These are phyloP conservation scores for Exophiala lecanii-corni DNA, from an alignment of 2,329 filamentous ascomycete species.

Conservation along the genomic window DNA sequence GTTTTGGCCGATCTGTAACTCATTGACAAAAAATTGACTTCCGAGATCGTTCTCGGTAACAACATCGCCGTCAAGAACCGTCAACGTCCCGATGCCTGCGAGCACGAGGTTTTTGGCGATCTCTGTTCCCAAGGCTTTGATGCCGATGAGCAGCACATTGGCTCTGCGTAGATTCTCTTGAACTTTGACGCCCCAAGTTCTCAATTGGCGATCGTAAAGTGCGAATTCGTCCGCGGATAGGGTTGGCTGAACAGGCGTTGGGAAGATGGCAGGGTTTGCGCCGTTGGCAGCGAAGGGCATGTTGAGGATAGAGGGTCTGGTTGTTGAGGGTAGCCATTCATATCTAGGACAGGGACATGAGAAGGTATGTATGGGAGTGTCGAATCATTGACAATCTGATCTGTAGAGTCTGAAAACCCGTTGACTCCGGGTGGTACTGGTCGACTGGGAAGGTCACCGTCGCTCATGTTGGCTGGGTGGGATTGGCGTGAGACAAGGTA, in stretches of 20 bases:
- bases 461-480: background rate
- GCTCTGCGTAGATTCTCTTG: slow-evolving; percentile 86
- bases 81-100: slow-evolving; percentile 85
- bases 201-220: slow-evolving; percentile 93
- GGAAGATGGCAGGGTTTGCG: slow-evolving; percentile 12
- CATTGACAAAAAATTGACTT: slow-evolving; percentile 74
- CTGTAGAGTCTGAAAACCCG: background rate
- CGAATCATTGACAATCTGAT: slow-evolving; percentile 2
- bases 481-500: too few relatives aligned
- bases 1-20: slow-evolving; percentile 70
- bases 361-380: slow-evolving; percentile 1
- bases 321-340: slow-evolving; percentile 12
- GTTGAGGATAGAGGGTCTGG: slow-evolving; percentile 6
- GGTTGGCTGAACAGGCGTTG: slow-evolving; percentile 12
- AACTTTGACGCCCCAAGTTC: slow-evolving; percentile 92
- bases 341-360: slow-evolving; percentile 1
- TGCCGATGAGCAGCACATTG: slow-evolving; percentile 81
- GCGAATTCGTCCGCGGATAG: slow-evolving; percentile 78
- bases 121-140: slow-evolving; percentile 86
- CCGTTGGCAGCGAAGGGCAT: slow-evolving; percentile 14
- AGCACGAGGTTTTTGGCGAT: slow-evolving; percentile 96
- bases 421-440: background rate
- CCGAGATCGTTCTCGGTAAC: slow-evolving; percentile 78
- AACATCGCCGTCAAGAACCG: slow-evolving; percentile 71
- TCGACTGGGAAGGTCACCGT: background rate